Percentiles rank a stretch among this genome's conserved stretches.
Conservation (phyloP, 2,329 filamentous ascomycete species). For the Mycogone perniciosa region DNA sequence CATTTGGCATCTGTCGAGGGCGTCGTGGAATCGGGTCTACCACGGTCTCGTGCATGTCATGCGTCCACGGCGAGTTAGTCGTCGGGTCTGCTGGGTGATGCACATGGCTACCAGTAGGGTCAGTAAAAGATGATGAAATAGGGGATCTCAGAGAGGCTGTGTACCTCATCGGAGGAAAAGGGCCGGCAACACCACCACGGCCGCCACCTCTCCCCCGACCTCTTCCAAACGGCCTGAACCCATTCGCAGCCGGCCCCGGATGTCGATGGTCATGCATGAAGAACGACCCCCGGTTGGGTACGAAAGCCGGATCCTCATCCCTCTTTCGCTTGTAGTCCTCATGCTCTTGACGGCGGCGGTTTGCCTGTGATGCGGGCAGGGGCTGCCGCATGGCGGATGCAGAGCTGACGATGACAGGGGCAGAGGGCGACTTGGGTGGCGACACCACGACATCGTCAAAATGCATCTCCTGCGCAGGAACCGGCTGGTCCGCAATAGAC, state of each 20-base stretch:
- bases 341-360: slow-evolving; percentile 75
- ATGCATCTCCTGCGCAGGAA: slow-evolving; percentile 38
- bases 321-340: slow-evolving; percentile 85
- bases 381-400: slow-evolving; percentile 37
- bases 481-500: slow-evolving; percentile 37
- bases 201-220: slow-evolving; percentile 57
- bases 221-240: slow-evolving; percentile 65
- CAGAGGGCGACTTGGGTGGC: slow-evolving; percentile 35
- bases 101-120: slow-evolving; percentile 27
- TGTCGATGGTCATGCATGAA: slow-evolving; percentile 95
- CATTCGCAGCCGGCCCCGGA: slow-evolving; percentile 68
- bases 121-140: slow-evolving; percentile 17
- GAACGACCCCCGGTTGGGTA: slow-evolving; percentile 89
- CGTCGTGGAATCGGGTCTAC: slow-evolving; percentile 38
- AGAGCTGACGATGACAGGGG: slow-evolving; percentile 51
- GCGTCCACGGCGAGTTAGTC: slow-evolving; percentile 75
- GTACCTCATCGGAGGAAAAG: slow-evolving; percentile 58
- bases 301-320: slow-evolving; percentile 85
- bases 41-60: slow-evolving; percentile 85
- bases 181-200: slow-evolving; percentile 52
- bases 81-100: slow-evolving; percentile 52
- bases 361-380: slow-evolving; percentile 52
- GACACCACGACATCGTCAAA: slow-evolving; percentile 39
- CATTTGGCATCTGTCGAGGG: slow-evolving; percentile 37
- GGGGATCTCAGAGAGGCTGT: slow-evolving; percentile 25